Conservation (phyloP, 179 eudicot species). For the Camellia oleifera region DNA sequence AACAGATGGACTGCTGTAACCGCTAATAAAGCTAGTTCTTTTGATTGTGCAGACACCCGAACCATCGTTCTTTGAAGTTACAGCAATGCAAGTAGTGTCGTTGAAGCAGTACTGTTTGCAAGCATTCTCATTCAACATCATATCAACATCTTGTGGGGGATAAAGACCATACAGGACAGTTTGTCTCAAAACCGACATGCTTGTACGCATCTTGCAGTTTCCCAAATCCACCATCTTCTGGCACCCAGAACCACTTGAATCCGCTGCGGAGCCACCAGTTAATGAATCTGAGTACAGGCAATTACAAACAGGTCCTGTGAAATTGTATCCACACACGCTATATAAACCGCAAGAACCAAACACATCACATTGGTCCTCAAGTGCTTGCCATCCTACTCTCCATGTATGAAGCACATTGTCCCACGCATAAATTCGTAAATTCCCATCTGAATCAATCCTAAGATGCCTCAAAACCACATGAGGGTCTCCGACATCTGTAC, state of each 20-base stretch:
- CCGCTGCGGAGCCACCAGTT: constrained; percentile 21
- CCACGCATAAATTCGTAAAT: constrained; percentile 64
- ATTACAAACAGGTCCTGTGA: constrained; percentile 49
- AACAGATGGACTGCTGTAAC: constrained; percentile 38
- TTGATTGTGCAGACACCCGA: constrained; percentile 56
- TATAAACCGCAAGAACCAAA: constrained; percentile 63
- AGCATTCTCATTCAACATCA: constrained; percentile 45
- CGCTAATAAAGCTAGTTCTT: constrained; percentile 54
- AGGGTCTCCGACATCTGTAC: constrained; percentile 46
- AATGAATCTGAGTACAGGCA: constrained; percentile 42
- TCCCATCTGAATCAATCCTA: constrained; percentile 61
- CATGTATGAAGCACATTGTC: constrained; percentile 29
- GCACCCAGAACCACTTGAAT: constrained; percentile 37
- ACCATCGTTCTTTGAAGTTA: constrained; percentile 57
- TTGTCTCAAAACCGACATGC: constrained; percentile 46
- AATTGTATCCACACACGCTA: constrained; percentile 54
- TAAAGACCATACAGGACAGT: constrained; percentile 60
- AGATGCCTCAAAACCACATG: constrained; percentile 47
- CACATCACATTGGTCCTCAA: constrained; percentile 55
- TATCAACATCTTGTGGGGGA: constrained; percentile 53
- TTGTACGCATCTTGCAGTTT: constrained; percentile 51
- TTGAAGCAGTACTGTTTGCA: constrained; percentile 48
- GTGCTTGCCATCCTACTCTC: constrained; percentile 73
- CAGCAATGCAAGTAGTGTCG: constrained; percentile 54
- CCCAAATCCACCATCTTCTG: constrained; percentile 50